Base-by-base conservation (phyloP, 768 basidiomycete species). In the Leccinum boreale region DNA sequence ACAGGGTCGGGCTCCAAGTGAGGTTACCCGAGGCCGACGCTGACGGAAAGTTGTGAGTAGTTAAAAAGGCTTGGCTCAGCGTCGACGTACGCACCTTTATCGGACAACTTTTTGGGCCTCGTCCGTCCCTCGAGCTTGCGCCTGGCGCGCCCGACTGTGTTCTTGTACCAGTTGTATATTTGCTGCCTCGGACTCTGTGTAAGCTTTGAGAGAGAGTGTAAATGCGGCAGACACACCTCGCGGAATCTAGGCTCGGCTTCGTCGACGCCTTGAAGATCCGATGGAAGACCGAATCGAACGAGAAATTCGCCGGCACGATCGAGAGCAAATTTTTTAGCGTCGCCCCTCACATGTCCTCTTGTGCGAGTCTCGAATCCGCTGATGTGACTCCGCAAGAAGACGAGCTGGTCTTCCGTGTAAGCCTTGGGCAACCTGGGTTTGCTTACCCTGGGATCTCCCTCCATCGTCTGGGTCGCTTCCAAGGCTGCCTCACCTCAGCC, bases 91-190 rank as follows among this genome's bases (percentile, higher is more conserved):
- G 35, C 55, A 80, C 81, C 77, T 72, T 80, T 84, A 67, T 84
- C 82, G 35, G 79, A 71, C 9, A 74, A 66, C 61, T 81, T 84
- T 47, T 77, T 75, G 39, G 82, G 77, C 46, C 82, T 75, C 1
- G 81, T 78, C 26, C 80, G 74, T 6, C 83, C 83, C 59, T 84
- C 84, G 47, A 80, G 72, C 67, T 84, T 84, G 49, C 84, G 75
- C 54, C 84, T 75, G 7, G 80, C 82, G 31, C 85, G 77, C 6
- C 85, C 85, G 55, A 84, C 80, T 17, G 85, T 85, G 68, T 86
- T 86, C 73, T 86, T 86, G 73, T 84, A 86, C 85, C 85, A 87
- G 63, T 85, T 86, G 74, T 86, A 86, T 57, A 86, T 84, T 81
- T 85, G 84, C 84, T 85, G 36, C 5, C 14, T 28, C 9, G 4